Percentiles rank a stretch among this genome's conserved stretches.
Conservation (phyloP, 805 yeast species). For the Jamesozyma piceae region DNA sequence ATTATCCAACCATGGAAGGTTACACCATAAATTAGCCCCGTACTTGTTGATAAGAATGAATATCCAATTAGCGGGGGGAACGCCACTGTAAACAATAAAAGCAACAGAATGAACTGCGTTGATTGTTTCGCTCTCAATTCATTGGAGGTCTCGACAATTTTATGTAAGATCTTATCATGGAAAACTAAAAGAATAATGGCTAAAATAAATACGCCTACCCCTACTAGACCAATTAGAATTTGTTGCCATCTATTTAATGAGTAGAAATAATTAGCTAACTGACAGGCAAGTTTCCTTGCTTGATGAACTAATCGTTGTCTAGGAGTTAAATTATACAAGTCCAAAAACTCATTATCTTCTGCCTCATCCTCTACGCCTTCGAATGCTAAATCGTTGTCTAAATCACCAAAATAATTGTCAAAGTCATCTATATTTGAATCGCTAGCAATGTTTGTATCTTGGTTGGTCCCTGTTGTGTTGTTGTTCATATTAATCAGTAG, state of each 20-base stretch:
- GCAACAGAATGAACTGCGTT: slow-evolving; percentile 41
- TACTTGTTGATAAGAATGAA: slow-evolving; percentile 51
- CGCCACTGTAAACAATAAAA: slow-evolving; percentile 53
- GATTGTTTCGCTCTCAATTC: slow-evolving; percentile 33
- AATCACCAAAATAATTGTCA: slow-evolving; percentile 13
- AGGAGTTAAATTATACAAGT: slow-evolving; percentile 26
- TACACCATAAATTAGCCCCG: slow-evolving; percentile 81
- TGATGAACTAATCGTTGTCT: slow-evolving; percentile 25
- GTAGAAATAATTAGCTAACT: slow-evolving; percentile 10
- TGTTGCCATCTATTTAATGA: slow-evolving; percentile 21
- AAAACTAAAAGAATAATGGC: slow-evolving; percentile 18
- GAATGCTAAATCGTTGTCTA: slow-evolving; percentile 9
- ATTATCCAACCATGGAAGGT: slow-evolving; percentile 66
- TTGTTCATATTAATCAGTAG: too few species aligned
- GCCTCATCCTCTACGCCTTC: slow-evolving; percentile 6
- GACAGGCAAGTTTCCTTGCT: slow-evolving; percentile 9
- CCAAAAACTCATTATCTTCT: slow-evolving; percentile 27
- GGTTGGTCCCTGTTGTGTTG: not conserved
- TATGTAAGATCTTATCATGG: slow-evolving; percentile 22
- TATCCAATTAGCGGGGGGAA: slow-evolving; percentile 91
- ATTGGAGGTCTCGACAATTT: slow-evolving; percentile 37
- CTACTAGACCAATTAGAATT: slow-evolving; percentile 9
- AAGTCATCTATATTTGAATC: slow-evolving; percentile 2
- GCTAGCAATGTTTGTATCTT: not conserved
- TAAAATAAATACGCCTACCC: slow-evolving; percentile 9